Evolutionary conservation across 805 yeast genomes (phyloP), one percentile per base, ranked within the genome.

Genomic region (Ogataea trehalophila): DNA sequence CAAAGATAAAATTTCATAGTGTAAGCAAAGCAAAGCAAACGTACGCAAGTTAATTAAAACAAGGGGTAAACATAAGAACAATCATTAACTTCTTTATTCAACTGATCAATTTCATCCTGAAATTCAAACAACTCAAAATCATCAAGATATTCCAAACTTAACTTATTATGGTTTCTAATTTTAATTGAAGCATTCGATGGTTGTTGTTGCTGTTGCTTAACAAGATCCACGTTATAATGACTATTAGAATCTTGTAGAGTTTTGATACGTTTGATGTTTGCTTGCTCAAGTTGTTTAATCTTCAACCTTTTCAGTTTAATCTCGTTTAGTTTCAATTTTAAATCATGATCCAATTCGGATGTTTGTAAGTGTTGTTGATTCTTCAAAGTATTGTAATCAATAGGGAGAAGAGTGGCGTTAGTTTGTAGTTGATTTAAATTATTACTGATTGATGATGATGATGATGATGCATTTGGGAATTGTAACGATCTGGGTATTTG

Each of bases 71-170:
- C 31, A 26, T 26, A 26, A 3, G 31, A 26, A 26, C 31, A 26
- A 26, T 26, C 31, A 26, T 7, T 47, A 13, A 58, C 45, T 40
- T 59, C 63, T 14, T 53, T 46, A 15, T 45, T 48, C 26, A 59
- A 46, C 34, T 49, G 53, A 26, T 39, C 45, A 6, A 52, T 51
- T 39, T 59, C 61, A 38, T 56, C 57, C 16, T 41, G 44, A 46
- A 50, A 51, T 31, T 50, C 48, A 43, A 50, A 49, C 31, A 59
- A 49, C 44, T 59, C 63, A 29, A 50, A 55, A 26, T 59, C 63
- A 49, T 58, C 60, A 18, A 55, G 43, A 26, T 9, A 26, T 6
- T 26, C 31, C 31, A 26, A 26, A 26, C 31, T 26, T 26, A 26
- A 26, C 11, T 11, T 26, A 26, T 2, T 31, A 9, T 40, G 7